A percentile compares a stretch with the other conserved stretches of the same genome.
Conservation (phyloP, 768 basidiomycete genomes). For the Boletus coccyginus region DNA sequence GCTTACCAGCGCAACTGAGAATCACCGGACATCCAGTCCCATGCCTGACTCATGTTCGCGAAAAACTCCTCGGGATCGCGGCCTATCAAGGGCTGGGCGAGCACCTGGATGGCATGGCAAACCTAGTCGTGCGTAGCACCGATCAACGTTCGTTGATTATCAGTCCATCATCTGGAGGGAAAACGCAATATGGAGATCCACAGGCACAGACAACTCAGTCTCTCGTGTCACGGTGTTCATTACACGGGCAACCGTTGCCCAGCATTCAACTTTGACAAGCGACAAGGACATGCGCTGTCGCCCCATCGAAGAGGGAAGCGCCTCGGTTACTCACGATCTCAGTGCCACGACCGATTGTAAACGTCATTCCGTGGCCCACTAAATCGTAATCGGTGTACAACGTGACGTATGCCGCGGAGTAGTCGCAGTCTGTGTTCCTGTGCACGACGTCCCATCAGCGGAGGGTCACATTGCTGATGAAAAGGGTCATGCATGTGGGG, state of each 20-base stretch:
- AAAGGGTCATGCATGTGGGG: no score
- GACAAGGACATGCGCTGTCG: not conserved
- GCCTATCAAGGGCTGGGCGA: constrained; percentile 72
- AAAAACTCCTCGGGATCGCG: constrained; percentile 82
- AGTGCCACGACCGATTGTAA: constrained; percentile 90
- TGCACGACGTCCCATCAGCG: not conserved
- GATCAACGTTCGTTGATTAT: not conserved
- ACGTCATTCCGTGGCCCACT: constrained; percentile 85
- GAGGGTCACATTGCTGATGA: not conserved
- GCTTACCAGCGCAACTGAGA: constrained; percentile 84
- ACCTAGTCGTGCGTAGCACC: constrained; percentile 40
- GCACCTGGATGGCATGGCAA: constrained; percentile 69
- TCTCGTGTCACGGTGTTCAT: not conserved
- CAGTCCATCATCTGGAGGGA: not conserved
- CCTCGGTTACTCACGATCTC: constrained; percentile 61
- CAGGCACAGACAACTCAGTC: not conserved
- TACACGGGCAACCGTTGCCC: not conserved
- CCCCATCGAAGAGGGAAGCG: not conserved
- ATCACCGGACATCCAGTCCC: constrained; percentile 82
- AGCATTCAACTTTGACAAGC: not conserved
- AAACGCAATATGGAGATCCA: not conserved
- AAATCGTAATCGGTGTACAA: constrained; percentile 63
- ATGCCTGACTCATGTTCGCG: constrained; percentile 82
- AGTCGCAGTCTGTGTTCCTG: constrained; percentile 93
- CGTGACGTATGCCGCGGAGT: constrained; percentile 85